Evolutionary conservation across 345 rosid genomes (phyloP).

Genomic region (Balakata baccata): DNA sequence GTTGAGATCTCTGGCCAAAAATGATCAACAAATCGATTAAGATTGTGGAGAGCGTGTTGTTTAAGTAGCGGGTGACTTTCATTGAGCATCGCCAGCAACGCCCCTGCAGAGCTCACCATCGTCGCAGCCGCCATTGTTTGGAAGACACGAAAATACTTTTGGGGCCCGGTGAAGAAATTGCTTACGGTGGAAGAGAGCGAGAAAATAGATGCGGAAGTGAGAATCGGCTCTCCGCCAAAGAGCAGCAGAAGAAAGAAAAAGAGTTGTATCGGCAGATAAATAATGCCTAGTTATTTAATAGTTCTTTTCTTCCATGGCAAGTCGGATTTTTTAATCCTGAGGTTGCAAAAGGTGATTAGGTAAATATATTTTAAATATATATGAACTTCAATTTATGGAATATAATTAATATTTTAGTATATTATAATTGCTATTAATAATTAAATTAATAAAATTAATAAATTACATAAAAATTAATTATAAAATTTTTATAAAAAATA

Average conservation of each 20-base stretch:
- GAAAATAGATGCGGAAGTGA: too few species aligned
- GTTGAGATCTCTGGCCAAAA: constrained; percentile 99
- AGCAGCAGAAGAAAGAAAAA: background rate
- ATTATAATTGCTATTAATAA: too few species aligned
- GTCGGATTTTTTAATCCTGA: background rate
- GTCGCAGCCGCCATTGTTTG: constrained; percentile 46
- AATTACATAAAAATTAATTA: too few species aligned
- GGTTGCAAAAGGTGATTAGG: too few species aligned
- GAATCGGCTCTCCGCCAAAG: too few species aligned
- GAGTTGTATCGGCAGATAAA: background rate
- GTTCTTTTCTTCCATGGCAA: background rate
- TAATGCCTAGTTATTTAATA: background rate
- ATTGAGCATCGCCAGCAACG: constrained; percentile 91
- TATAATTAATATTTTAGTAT: too few species aligned
- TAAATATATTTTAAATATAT: too few species aligned
- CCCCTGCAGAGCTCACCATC: constrained; percentile 91
- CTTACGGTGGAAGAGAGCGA: too few species aligned
- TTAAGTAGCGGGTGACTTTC: constrained; percentile 80
- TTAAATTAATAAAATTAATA: too few species aligned
- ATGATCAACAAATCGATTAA: constrained; percentile 78
- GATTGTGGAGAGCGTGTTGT: constrained; percentile 83
- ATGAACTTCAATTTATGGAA: too few species aligned
- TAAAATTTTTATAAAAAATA: too few species aligned
- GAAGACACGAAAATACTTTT: background rate
- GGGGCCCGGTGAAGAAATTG: too few species aligned